phyloP scores from a whole-genome alignment of 1,284 basidiomycete species.

The Cutaneotrichosporon spelunceum region DNA sequence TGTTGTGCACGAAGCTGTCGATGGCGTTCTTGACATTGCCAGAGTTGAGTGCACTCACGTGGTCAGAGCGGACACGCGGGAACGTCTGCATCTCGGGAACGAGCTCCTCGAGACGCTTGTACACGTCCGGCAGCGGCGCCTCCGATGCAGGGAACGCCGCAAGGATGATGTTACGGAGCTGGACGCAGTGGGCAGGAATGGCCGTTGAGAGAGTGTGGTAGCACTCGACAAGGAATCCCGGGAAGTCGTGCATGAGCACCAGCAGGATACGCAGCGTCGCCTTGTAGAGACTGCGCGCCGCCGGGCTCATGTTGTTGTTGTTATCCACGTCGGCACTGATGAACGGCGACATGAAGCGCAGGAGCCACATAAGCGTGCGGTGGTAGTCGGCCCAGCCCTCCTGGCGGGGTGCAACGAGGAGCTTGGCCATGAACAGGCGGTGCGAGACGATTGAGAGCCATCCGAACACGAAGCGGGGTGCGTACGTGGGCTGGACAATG shows the following conservation, averaged over 20 bases:
- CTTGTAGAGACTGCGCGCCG: conserved; percentile 85
- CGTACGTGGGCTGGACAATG: conserved; percentile 92
- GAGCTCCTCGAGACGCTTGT: conserved; percentile 56
- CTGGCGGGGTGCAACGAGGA: conserved; percentile 59
- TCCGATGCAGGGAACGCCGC: conserved; percentile 90
- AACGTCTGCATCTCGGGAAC: conserved; percentile 85
- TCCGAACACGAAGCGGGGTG: conserved; percentile 96
- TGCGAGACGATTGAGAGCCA: conserved; percentile 98
- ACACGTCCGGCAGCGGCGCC: conserved; percentile 69
- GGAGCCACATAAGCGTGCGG: conserved; percentile 82
- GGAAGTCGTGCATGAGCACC: conserved; percentile 96
- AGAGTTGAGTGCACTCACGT: conserved; percentile 70
- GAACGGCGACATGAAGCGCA: conserved; percentile 92
- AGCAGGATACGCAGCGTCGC: conserved; percentile 89
- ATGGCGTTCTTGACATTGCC: conserved; percentile 73
- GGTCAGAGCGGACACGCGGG: conserved; percentile 87
- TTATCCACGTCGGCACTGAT: conserved; percentile 59
- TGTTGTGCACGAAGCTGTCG: conserved; percentile 75
- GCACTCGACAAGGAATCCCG: conserved; percentile 94
- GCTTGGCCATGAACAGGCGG: conserved; percentile 93
- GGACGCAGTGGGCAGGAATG: conserved; percentile 88
- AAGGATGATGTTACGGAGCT: conserved; percentile 93
- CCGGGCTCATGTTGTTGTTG: conserved; percentile 67
- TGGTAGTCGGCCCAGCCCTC: conserved; percentile 92
- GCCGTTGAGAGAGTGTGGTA: conserved; percentile 93